Conservation (phyloP, 202 grass and related monocot species). For the Carex arenaria region DNA sequence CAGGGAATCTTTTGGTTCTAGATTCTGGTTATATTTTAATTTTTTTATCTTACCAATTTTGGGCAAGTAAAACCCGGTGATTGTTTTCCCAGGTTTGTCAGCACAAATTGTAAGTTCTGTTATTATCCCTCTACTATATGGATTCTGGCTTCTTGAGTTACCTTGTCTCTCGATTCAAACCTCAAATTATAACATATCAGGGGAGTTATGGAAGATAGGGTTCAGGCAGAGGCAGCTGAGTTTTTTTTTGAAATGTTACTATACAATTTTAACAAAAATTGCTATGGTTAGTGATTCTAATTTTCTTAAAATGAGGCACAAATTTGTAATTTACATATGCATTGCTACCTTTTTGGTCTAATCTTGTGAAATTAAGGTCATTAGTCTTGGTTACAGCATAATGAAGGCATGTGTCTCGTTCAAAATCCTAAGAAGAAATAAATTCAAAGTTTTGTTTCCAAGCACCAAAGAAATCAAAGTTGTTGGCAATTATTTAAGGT, state of each 20-base stretch:
- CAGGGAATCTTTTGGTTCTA: neutral
- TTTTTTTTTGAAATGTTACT: neutral
- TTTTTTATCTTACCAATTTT: neutral
- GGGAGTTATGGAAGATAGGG: neutral
- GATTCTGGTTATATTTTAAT: neutral
- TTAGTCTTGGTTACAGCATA: neutral
- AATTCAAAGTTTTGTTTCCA: neutral
- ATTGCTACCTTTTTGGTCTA: neutral
- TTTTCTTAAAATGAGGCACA: neutral
- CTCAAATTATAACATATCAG: neutral
- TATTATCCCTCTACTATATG: neutral
- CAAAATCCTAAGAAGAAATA: neutral
- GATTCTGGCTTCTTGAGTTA: neutral
- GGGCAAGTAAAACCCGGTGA: neutral
- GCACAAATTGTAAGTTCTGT: neutral
- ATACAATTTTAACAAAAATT: neutral
- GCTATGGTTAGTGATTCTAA: neutral
- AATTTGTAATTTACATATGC: neutral
- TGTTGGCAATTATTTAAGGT: neutral
- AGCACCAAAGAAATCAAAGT: neutral
- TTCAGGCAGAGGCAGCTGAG: neutral
- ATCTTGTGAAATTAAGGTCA: neutral
- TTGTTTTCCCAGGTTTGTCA: neutral
- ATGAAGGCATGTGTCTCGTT: neutral
- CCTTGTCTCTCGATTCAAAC: neutral